Evolutionary conservation across 1,284 basidiomycete genomes (phyloP).

Genomic region (Rhodotorula sp.): DNA sequence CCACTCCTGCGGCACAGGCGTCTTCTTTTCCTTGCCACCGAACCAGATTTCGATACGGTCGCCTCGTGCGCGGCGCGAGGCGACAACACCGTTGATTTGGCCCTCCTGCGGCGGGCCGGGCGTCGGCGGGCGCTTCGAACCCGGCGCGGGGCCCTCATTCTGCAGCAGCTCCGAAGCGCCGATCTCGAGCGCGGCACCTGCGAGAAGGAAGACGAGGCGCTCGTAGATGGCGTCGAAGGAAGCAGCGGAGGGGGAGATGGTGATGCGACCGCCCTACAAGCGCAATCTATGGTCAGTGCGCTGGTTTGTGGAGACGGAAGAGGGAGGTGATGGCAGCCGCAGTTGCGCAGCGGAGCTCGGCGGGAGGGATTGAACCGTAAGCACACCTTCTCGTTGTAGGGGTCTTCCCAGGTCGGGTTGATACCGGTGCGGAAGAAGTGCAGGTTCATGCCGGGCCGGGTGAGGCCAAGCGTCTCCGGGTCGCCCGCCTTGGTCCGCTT

Average conservation of each 20-base stretch:
- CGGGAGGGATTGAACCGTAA: not conserved
- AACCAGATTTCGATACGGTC: conserved; percentile 44
- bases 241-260: conserved; percentile 32
- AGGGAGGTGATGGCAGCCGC: not conserved
- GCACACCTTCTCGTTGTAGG: conserved; percentile 41
- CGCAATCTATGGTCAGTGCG: not conserved
- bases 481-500: conserved; percentile 20
- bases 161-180: conserved; percentile 22
- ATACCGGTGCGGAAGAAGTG: conserved; percentile 42
- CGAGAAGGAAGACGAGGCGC: conserved; percentile 38
- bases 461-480: conserved; percentile 30
- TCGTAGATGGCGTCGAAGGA: conserved; percentile 38
- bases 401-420: conserved; percentile 42
- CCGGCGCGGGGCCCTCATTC: conserved; percentile 12
- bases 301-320: too few species aligned
- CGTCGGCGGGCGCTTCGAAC: conserved; percentile 10
- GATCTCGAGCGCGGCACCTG: conserved; percentile 36
- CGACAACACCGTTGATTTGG: conserved; percentile 38
- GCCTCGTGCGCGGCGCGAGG: conserved; percentile 35
- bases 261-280: conserved; percentile 37
- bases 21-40: conserved; percentile 30
- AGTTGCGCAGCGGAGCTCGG: not conserved
- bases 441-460: conserved; percentile 39
- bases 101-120: conserved; percentile 22
- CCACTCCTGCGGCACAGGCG: conserved; percentile 33